Evolutionary conservation across 345 rosid genomes (phyloP), one percentile per base, ranked within the genome.

Genomic region (Melaleuca alternifolia): DNA sequence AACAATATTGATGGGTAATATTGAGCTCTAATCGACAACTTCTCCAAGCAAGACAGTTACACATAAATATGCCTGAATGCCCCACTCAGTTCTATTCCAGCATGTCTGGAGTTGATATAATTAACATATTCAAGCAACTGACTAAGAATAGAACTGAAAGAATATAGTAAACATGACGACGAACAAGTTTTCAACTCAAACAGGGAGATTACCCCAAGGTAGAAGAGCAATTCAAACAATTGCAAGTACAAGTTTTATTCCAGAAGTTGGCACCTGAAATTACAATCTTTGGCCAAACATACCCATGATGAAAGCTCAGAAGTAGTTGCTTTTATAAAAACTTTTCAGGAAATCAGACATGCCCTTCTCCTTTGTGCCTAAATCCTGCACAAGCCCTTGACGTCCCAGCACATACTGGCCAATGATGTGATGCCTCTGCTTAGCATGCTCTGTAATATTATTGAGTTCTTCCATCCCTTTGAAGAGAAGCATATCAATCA

Each of bases 371-470:
- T 96, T 94, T 91, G 89, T 57, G 88, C 89, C 93, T 54, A 88
- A 87, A 79, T 97, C 96, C 89, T 95, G 98, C 85, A 92, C 92
- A 30, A 94, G 96, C 86, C 97, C 98, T 84, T 89, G 92, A 50
- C 50, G 87, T 85, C 98, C 96, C 13, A 93, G 87, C 46, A 97
- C 98, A 77, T 97, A 97, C 84, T 96, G 98, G 50, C 99, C 99
- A 46, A 97, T 94, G 50, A 97, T 90, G 90, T 97, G 99, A 88
- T 96, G 99, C 86, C 99, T 97, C 93, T 97, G 99, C 93, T 97
- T 97, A n/a, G 98, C 96, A 86, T 97, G 99, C 90, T 95, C 98
- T 46, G 87, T 88, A 15, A 97, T 90, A 88, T 97, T 96, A 89
- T 88, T 91, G 86, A 97, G 93, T 89, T 97, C 99, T 92, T 97